Evolutionary conservation across 495 filamentous ascomycete species (phyloP).

Genomic region (Viridothelium virens): DNA sequence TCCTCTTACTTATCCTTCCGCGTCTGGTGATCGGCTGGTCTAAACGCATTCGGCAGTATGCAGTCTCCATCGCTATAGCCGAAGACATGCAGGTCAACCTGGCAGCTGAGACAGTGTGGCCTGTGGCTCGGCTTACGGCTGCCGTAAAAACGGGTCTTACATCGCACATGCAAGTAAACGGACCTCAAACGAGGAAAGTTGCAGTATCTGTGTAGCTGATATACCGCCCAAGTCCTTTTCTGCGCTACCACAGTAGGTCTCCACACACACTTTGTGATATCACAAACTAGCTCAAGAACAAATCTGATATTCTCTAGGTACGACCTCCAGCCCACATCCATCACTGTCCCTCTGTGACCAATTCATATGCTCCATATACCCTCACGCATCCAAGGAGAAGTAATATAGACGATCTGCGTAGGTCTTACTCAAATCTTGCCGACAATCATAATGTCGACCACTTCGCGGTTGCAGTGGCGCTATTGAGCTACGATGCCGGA

Average conservation of each 20-base stretch:
- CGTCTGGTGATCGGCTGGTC: too few relatives aligned
- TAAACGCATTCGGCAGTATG: too few relatives aligned
- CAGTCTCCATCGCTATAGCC: too few relatives aligned
- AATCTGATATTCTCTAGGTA: neutral
- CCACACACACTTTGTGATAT: neutral
- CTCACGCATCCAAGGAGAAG: neutral
- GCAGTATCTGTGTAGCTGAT: conserved; percentile 6
- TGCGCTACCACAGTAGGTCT: neutral
- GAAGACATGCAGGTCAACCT: too few relatives aligned
- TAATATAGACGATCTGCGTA: neutral
- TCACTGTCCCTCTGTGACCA: neutral
- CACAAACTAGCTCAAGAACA: neutral
- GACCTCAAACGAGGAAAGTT: neutral
- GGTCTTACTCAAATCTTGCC: neutral
- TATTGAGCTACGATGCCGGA: neutral
- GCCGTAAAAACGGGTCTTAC: neutral
- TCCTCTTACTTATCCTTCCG: too few relatives aligned
- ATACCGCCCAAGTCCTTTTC: neutral
- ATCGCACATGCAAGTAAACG: neutral
- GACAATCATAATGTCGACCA: neutral
- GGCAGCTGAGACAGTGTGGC: neutral
- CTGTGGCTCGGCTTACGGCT: neutral
- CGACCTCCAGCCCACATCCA: neutral
- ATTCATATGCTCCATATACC: neutral
- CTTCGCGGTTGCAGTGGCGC: neutral